phyloP scores from a whole-genome alignment of 768 basidiomycete genomes.

The Panaeolus papilionaceus region DNA sequence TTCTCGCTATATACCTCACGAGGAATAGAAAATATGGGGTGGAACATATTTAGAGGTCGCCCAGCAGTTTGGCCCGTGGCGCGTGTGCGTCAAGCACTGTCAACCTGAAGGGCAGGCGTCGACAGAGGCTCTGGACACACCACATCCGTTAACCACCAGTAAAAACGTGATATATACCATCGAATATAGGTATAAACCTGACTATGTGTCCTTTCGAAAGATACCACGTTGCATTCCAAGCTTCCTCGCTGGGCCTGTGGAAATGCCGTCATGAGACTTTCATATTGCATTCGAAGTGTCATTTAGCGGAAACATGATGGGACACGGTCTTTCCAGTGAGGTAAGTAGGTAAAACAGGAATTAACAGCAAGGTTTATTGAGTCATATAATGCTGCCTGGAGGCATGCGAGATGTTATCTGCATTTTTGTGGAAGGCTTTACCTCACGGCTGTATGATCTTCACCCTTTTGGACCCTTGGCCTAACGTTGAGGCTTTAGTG shows the following conservation, averaged over 20 bases:
- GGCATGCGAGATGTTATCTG: neutral
- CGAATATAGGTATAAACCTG: neutral
- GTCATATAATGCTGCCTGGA: neutral
- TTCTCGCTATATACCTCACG: neutral
- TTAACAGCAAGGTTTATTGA: neutral
- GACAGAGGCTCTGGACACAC: neutral
- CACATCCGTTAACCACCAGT: neutral
- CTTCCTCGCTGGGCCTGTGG: neutral
- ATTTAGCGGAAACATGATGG: constrained; percentile 6
- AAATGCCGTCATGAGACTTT: neutral
- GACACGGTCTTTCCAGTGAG: neutral
- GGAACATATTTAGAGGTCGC: neutral
- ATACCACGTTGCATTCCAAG: constrained; percentile 1
- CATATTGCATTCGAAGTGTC: constrained; percentile 11
- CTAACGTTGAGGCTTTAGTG: neutral
- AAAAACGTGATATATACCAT: neutral
- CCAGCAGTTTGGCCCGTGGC: neutral
- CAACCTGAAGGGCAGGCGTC: neutral
- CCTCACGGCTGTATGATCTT: neutral
- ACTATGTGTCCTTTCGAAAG: neutral
- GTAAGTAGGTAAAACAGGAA: neutral
- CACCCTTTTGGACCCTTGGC: neutral
- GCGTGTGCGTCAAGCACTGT: neutral
- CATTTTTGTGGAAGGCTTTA: neutral
- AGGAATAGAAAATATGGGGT: constrained; percentile 6